Base-by-base conservation (phyloP, 2,329 filamentous ascomycete species). In the Scedosporium apiospermum region DNA sequence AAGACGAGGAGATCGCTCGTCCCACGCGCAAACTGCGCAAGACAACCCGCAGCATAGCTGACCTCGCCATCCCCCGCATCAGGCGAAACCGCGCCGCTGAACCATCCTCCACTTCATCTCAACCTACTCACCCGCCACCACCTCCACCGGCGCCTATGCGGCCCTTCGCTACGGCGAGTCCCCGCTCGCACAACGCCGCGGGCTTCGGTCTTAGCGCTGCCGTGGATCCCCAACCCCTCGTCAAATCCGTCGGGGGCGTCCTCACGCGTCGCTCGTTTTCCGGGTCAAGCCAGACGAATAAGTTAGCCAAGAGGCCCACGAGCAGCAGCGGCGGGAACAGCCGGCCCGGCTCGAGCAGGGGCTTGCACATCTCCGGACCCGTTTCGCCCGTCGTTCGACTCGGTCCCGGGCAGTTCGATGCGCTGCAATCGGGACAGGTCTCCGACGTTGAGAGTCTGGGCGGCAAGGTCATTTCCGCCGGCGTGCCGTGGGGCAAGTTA, bases 1-100 rank as follows among this genome's bases (percentile, higher is more conserved):
- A 75, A 21, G 72, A 76, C 59, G 65, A 71, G 57, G 67, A 71
- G 66, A 63, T 60, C 63, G 63, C 62, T 63, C 67, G 49, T 62
- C 70, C 66, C 18, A 70, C 68, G 61, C 83, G 83, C 75, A 83
- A 82, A 70, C 72, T 84, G 58, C 80, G 83, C 62, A 81, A 81
- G 72, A 79, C 76, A 6, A 72, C 78, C 62, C 77, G 77, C n/a
- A 73, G 70, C 60, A 67, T 74, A 12, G 76, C 76, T 10, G 73
- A 79, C 65, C 75, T 81, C 64, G 65, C 73, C 61, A 62, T 71
- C 60, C 63, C 71, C 12, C 70, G 73, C 38, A 71, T 71, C 41
- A 65, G 77, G 30, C 71, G 73, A 46, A 62, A 69, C 65, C 64
- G 68, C 65, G 34, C 66, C 67, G 30, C 65, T 65, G 69, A 63